These are phyloP conservation scores for Neopestalotiopsis sp. DNA, from an alignment of 2,329 filamentous ascomycete genomes.

Conservation along the genomic window DNA sequence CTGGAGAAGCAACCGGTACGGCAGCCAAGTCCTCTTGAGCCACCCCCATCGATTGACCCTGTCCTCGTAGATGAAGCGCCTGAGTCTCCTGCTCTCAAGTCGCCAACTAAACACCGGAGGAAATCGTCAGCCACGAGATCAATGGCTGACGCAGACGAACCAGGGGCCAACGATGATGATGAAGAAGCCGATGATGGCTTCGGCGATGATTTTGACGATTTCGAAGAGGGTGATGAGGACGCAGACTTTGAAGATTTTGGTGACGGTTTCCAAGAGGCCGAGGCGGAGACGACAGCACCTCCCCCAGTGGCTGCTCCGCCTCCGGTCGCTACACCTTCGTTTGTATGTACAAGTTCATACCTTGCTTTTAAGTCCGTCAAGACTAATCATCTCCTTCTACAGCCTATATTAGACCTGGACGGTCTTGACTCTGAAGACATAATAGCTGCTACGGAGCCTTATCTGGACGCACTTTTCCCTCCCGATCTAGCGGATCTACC, in stretches of 20 bases:
- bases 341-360: constrained; percentile 48
- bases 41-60: constrained; percentile 41
- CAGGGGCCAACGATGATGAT: constrained; percentile 33
- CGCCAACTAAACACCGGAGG: constrained; percentile 30
- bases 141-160: constrained; percentile 31
- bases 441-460: constrained; percentile 64
- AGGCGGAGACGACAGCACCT: constrained; percentile 37
- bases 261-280: constrained; percentile 69
- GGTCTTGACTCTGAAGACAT: constrained; percentile 66
- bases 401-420: constrained; percentile 74
- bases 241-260: constrained; percentile 73
- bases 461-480: constrained; percentile 70
- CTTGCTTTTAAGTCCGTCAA: constrained; percentile 36
- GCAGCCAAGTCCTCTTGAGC: constrained; percentile 40
- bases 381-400: constrained; percentile 29
- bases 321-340: constrained; percentile 41
- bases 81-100: constrained; percentile 31
- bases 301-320: constrained; percentile 38
- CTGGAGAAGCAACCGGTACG: constrained; percentile 40
- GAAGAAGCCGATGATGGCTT: constrained; percentile 28
- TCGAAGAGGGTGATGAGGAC: constrained; percentile 62
- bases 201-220: constrained; percentile 62
- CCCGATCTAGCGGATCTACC: constrained; percentile 58
- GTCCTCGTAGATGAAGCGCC: constrained; percentile 39
- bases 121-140: constrained; percentile 34